phyloP scores from a whole-genome alignment of 2,329 filamentous ascomycete genomes.

The Gremmenia infestans region DNA sequence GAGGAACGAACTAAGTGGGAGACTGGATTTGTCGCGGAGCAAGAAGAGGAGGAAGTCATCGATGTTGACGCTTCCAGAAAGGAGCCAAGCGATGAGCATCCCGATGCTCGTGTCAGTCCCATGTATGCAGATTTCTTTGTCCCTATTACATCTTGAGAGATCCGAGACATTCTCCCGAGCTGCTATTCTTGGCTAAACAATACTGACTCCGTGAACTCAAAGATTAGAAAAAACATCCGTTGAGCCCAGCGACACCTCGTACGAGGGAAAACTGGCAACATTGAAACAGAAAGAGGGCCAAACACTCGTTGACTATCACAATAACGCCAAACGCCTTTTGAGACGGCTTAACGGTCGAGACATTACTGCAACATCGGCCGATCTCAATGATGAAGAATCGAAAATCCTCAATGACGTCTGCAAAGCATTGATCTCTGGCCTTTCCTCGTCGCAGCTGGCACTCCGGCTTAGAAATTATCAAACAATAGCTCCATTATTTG shows the following conservation, averaged over 20 bases:
- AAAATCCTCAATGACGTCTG: constrained; percentile 47
- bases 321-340: constrained; percentile 27
- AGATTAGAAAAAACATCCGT: not conserved
- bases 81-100: constrained; percentile 24
- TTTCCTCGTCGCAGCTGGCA: constrained; percentile 43
- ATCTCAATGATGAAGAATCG: constrained; percentile 36
- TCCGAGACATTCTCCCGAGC: too few species aligned
- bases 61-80: not conserved
- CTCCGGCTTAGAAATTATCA: constrained; percentile 40
- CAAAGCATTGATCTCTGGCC: constrained; percentile 49
- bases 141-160: too few species aligned
- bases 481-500: constrained; percentile 41
- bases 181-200: too few species aligned
- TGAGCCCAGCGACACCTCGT: not conserved
- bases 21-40: constrained; percentile 38
- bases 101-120: not conserved
- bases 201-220: too few species aligned
- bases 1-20: constrained; percentile 71
- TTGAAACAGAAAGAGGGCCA: constrained; percentile 29
- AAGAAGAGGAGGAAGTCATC: constrained; percentile 31
- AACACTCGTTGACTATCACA: constrained; percentile 28
- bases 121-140: too few species aligned
- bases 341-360: constrained; percentile 28
- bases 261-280: constrained; percentile 12
- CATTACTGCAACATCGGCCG: constrained; percentile 17